Base-by-base conservation (phyloP, 805 yeast genomes). In the Lachancea mirantina region DNA sequence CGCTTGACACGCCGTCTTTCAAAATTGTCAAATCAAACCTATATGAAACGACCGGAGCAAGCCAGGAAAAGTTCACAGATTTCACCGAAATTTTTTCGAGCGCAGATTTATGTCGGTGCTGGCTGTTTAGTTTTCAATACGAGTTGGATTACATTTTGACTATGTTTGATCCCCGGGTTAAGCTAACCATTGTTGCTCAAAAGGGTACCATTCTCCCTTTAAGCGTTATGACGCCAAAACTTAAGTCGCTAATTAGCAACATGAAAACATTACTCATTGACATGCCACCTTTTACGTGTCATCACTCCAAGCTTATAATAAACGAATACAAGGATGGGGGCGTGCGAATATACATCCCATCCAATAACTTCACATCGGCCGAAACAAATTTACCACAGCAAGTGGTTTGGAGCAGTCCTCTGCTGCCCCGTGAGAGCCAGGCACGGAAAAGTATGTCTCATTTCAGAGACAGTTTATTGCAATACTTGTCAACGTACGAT, bases 291-390 rank as follows among this genome's bases (percentile, higher is more conserved):
- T 70, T 41, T 44, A 56, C 72, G 0, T 61, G 68, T 3, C 87
- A 80, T 50, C 89, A 80, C 50, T 67, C 84, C 1, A 80, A 80
- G 48, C 57, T 79, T 69, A 74, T 79, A 65, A 57, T 80, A 9
- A 78, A 78, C 45, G 58, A 68, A 36, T 75, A 63, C 45, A 49
- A 49, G 2, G 72, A 71, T 40, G 59, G 57, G 11, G 53, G 67
- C 0, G 52, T 67, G 19, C 76, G 72, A 46, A 51, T 80, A 0
- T 72, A 72, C 14, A 57, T 79, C 15, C 72, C 78, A 51, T 72
- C 84, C 1, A 67, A 72, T 50, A 80, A 80, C 50, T 49, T 78
- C 34, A 74, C 78, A 1, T 51, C 52, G 21, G 47, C 67, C 0
- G 88, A 80, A 50, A 67, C 74, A 31, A 57, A 59, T 4, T 65